Evolutionary conservation across 257 asterid genomes (phyloP).

Genomic region (Buddleja alternifolia): DNA sequence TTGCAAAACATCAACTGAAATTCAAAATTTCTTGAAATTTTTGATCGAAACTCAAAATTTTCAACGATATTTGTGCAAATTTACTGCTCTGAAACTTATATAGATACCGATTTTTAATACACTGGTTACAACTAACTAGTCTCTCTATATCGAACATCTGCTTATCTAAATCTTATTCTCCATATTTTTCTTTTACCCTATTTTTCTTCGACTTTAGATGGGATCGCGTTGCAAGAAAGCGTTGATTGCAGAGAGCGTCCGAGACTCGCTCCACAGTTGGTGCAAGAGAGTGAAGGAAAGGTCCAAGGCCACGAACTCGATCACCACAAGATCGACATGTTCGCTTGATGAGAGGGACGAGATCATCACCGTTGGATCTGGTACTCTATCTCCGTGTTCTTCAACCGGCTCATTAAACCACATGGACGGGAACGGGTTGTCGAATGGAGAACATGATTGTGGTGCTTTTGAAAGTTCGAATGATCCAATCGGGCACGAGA

Average conservation of each 20-base stretch:
- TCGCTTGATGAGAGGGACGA: constrained; percentile 79
- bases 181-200: not conserved
- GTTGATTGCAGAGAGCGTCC: constrained; percentile 79
- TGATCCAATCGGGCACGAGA: constrained; percentile 19
- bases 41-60: no score
- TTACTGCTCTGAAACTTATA: no score
- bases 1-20: no score
- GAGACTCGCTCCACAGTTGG: constrained; percentile 90
- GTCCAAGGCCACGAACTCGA: constrained; percentile 58
- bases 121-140: no score
- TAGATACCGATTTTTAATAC: no score
- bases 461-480: constrained; percentile 24
- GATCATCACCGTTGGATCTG: constrained; percentile 61
- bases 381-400: constrained; percentile 68
- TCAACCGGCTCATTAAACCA: constrained; percentile 51
- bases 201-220: constrained; percentile 46
- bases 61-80: no score
- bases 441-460: constrained; percentile 35
- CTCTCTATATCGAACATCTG: no score
- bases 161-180: no score
- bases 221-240: constrained; percentile 88
- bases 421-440: constrained; percentile 29
- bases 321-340: constrained; percentile 76
- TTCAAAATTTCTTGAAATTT: no score
- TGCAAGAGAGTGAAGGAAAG: constrained; percentile 82